Percentiles rank a stretch among this genome's conserved stretches.
Evolutionary conservation across 345 rosid species (phyloP).

Genomic region (Eucalyptus curtisii): DNA sequence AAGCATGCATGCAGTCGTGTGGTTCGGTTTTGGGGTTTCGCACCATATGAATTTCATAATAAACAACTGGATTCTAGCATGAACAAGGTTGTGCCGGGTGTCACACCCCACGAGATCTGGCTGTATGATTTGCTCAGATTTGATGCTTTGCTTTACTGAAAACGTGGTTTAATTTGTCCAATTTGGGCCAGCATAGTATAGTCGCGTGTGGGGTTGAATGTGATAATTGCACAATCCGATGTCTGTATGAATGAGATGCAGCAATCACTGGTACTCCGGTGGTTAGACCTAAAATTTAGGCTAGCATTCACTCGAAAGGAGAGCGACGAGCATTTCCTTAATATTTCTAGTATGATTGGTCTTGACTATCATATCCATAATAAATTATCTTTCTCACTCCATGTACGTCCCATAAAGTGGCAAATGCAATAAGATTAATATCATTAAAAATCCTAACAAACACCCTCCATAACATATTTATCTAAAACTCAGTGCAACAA

Average conservation of each 20-base stretch:
- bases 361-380: neutral
- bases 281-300: neutral
- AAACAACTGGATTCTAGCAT: neutral
- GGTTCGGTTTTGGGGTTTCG: neutral
- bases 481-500: neutral
- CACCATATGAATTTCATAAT: neutral
- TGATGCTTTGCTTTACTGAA: neutral
- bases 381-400: neutral
- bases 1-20: neutral
- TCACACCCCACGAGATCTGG: neutral
- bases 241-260: neutral
- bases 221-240: neutral
- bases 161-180: neutral
- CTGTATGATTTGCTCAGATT: neutral
- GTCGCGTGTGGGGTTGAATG: neutral
- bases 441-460: neutral
- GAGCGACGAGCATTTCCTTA: neutral
- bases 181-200: neutral
- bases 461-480: neutral
- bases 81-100: fast-evolving
- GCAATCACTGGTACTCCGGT: neutral
- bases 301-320: neutral
- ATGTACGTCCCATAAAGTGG: neutral
- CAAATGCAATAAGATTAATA: neutral
- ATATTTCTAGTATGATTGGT: neutral